Percentiles rank a stretch among this genome's conserved stretches.
phyloP scores from a whole-genome alignment of 176 grass and related monocot genomes.

The Poa annua region DNA sequence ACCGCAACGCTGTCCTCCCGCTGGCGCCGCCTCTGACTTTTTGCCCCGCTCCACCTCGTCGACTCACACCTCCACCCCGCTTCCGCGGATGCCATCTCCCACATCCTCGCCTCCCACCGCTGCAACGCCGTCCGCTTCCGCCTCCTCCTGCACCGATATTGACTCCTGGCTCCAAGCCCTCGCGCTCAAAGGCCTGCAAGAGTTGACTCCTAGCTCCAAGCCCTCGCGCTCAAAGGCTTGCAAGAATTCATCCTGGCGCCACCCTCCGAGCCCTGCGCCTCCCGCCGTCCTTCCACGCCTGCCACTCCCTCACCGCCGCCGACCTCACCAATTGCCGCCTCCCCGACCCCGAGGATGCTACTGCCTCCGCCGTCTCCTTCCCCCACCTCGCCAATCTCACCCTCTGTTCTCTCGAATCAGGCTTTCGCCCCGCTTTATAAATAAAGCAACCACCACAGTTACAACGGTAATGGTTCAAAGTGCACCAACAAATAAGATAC shows the following conservation, averaged over 20 bases:
- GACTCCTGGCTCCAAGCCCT: constrained; percentile 37
- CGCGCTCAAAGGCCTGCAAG: constrained; percentile 35
- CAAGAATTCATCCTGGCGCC: constrained; percentile 34
- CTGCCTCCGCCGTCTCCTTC: background rate
- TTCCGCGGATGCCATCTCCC: constrained; percentile 5
- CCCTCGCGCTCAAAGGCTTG: constrained; percentile 39
- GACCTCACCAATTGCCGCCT: constrained; percentile 47
- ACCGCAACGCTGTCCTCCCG: constrained; percentile 28
- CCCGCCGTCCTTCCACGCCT: constrained; percentile 29
- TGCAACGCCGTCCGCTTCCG: constrained; percentile 6
- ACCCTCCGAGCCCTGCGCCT: constrained; percentile 33
- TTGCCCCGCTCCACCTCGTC: constrained; percentile 37
- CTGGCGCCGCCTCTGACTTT: constrained; percentile 39
- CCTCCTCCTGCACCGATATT: constrained; percentile 9
- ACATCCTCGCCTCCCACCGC: constrained; percentile 43
- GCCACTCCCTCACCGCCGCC: constrained; percentile 36
- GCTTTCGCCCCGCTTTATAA: too few species aligned
- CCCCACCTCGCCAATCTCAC: constrained; percentile 38
- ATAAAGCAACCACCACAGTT: too few species aligned
- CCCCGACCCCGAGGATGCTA: background rate
- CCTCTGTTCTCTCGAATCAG: too few species aligned
- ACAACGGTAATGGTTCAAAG: too few species aligned
- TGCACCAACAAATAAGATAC: too few species aligned
- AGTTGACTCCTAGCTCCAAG: constrained; percentile 36
- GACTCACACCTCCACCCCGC: background rate